Percentiles rank a stretch among this genome's conserved stretches.
Conservation (phyloP, 768 basidiomycete genomes). For the Macrocybe gigantea region DNA sequence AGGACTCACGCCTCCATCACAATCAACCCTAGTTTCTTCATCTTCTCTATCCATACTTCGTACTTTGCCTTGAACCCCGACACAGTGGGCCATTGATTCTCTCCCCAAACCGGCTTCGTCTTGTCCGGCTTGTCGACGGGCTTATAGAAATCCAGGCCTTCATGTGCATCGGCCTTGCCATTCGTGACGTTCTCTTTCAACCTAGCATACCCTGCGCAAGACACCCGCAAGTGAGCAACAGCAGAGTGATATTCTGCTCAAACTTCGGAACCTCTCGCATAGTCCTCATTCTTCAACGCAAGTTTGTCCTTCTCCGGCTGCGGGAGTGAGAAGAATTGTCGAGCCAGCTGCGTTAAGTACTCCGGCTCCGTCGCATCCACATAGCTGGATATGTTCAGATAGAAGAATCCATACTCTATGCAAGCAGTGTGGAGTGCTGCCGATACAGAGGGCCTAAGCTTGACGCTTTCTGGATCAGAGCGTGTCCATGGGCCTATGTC, state of each 20-base stretch:
- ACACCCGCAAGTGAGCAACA: neutral
- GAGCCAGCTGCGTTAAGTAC: conserved; percentile 57
- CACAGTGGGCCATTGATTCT: conserved; percentile 78
- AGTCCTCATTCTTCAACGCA: conserved; percentile 61
- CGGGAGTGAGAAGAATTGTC: conserved; percentile 67
- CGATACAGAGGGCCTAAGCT: conserved; percentile 39
- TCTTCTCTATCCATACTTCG: conserved; percentile 76
- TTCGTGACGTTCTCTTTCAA: conserved; percentile 84
- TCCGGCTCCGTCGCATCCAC: conserved; percentile 54
- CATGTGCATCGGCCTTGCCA: conserved; percentile 80
- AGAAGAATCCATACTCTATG: conserved; percentile 83
- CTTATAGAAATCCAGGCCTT: conserved; percentile 78
- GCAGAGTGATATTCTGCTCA: neutral
- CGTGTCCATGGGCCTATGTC: conserved; percentile 61
- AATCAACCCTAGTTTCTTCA: conserved; percentile 74
- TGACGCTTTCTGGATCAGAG: conserved; percentile 20
- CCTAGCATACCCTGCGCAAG: conserved; percentile 64
- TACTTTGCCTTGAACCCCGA: conserved; percentile 59
- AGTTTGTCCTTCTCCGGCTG: conserved; percentile 77
- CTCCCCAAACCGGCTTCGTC: conserved; percentile 69
- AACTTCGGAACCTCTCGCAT: conserved; percentile 57
- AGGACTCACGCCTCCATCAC: conserved; percentile 78
- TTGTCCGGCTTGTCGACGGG: conserved; percentile 69
- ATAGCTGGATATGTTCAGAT: conserved; percentile 64
- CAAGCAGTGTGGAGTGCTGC: conserved; percentile 69